Conservation (phyloP, 371 early-diverging fungal genomes). For the Rhizopus sp. region DNA sequence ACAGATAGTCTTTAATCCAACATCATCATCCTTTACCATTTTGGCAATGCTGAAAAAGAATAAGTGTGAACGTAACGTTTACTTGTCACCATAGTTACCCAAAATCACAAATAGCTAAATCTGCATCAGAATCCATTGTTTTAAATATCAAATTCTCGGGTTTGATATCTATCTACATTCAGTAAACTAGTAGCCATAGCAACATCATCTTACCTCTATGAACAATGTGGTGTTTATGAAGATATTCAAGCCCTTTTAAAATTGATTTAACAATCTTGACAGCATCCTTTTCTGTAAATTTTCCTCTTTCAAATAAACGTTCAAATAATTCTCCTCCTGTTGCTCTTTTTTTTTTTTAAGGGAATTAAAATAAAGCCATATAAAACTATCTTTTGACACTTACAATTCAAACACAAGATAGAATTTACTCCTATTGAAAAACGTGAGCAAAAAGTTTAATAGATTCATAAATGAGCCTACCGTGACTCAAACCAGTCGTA, state of each 20-base stretch:
- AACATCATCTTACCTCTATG: slow-evolving; percentile 59
- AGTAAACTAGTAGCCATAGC: slow-evolving; percentile 7
- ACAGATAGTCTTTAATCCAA: slow-evolving; percentile 56
- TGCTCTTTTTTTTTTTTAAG: slow-evolving; percentile 32
- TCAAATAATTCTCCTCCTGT: slow-evolving; percentile 93
- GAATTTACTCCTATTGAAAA: slow-evolving; percentile 67
- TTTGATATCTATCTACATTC: slow-evolving; percentile 64
- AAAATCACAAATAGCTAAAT: slow-evolving; percentile 68
- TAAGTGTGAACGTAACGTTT: background rate
- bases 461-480: slow-evolving; percentile 17
- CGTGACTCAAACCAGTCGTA: slow-evolving; percentile 80
- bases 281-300: slow-evolving; percentile 89
- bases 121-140: slow-evolving; percentile 56
- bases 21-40: slow-evolving; percentile 46
- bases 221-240: slow-evolving; percentile 74
- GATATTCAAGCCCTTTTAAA: slow-evolving; percentile 67
- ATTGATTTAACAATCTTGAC: slow-evolving; percentile 67
- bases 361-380: background rate
- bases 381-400: slow-evolving; percentile 15
- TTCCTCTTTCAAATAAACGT: slow-evolving; percentile 79
- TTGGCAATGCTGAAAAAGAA: slow-evolving; percentile 48
- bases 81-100: slow-evolving; percentile 39
- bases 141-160: slow-evolving; percentile 82
- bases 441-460: background rate
- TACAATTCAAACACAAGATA: slow-evolving; percentile 90